These are phyloP conservation scores for Aspergillus sclerotialis DNA, from an alignment of 2,329 filamentous ascomycete species.

Conservation along the genomic window DNA sequence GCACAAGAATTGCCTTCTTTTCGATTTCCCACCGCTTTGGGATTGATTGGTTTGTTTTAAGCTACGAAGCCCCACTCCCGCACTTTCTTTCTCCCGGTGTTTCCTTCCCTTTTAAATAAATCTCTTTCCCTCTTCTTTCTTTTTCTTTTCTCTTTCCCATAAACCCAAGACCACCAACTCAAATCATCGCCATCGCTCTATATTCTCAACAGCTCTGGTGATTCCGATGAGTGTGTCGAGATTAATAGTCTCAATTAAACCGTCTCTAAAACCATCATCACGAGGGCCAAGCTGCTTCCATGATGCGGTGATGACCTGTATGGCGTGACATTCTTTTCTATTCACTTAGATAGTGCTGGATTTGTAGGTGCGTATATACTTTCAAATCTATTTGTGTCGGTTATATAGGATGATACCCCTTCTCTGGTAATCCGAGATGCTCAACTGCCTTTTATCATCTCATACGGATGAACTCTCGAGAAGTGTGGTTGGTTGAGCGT, in stretches of 20 bases:
- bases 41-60: too few species aligned
- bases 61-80: too few species aligned
- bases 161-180: constrained; percentile 62
- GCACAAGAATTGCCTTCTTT: constrained; percentile 2
- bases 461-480: constrained; percentile 10
- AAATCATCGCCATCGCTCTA: constrained; percentile 61
- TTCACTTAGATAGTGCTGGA: too few species aligned
- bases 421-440: constrained; percentile 40
- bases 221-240: constrained; percentile 68
- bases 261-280: constrained; percentile 79
- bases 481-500: constrained; percentile 34
- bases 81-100: too few species aligned
- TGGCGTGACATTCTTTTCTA: constrained; percentile 31
- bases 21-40: too few species aligned
- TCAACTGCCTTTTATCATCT: constrained; percentile 36
- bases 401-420: constrained; percentile 1
- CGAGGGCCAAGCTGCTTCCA: constrained; percentile 46
- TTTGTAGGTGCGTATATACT: constrained; percentile 3
- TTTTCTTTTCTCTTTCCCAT: constrained; percentile 34
- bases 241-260: constrained; percentile 49
- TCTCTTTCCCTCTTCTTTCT: constrained; percentile 11
- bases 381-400: constrained; percentile 1
- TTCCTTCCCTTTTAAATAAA: constrained; percentile 9
- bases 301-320: constrained; percentile 42
- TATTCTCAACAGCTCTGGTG: constrained; percentile 55